phyloP scores from a whole-genome alignment of 176 grass and related monocot species.

The Aegilops tauschii region DNA sequence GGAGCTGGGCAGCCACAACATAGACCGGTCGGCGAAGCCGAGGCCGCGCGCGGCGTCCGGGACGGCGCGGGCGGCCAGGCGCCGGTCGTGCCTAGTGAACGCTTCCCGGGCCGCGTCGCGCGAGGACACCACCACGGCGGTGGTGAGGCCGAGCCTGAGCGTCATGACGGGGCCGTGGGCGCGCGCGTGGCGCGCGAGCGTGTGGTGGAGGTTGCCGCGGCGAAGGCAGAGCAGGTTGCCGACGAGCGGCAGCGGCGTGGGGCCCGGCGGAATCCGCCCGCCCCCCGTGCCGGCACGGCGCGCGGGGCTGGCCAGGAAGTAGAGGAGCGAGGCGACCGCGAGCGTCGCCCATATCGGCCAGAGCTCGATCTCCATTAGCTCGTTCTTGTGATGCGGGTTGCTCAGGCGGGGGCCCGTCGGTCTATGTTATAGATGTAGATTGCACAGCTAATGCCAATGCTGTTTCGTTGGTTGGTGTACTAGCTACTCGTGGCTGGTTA shows the following conservation, averaged over 20 bases:
- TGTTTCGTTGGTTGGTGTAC: too few relatives aligned
- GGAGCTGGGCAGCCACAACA: slow-evolving; percentile 16
- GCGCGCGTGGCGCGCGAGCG: neutral
- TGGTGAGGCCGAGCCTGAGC: neutral
- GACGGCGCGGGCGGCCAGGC: slow-evolving; percentile 16
- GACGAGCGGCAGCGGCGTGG: neutral
- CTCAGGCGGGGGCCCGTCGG: neutral
- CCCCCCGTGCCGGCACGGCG: neutral
- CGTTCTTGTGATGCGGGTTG: neutral
- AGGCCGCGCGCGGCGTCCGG: neutral
- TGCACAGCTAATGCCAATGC: too few relatives aligned
- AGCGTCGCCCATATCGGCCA: neutral
- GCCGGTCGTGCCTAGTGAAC: neutral
- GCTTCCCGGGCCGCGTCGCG: neutral
- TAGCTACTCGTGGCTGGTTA: neutral
- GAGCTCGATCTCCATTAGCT: neutral
- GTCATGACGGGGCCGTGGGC: neutral
- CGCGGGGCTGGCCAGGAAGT: neutral
- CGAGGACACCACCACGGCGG: neutral
- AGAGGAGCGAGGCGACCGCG: neutral
- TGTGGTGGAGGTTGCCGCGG: neutral
- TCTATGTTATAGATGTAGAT: too few relatives aligned
- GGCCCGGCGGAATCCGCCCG: neutral
- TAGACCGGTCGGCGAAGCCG: neutral
- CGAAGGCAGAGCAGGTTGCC: neutral